Conservation (phyloP, 192 early-diverging fungal genomes). For the Fimicolochytrium jonesii region DNA sequence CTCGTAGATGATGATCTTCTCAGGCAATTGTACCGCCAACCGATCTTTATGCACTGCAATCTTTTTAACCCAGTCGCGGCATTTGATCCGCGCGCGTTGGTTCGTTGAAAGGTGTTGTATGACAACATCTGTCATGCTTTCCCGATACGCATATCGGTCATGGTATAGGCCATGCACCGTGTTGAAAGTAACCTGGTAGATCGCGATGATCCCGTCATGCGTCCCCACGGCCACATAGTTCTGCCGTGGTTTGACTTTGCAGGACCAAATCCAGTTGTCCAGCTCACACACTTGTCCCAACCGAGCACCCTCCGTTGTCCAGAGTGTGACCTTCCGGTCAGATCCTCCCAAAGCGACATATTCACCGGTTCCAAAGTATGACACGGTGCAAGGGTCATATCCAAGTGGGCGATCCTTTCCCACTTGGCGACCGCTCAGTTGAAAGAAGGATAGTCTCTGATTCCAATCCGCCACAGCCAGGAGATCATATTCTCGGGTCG, state of each 20-base stretch:
- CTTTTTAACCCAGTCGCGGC: slow-evolving; percentile 59
- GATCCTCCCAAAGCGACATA: slow-evolving; percentile 52
- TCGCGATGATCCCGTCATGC: slow-evolving; percentile 49
- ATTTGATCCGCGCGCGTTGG: slow-evolving; percentile 52
- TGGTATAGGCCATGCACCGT: slow-evolving; percentile 57
- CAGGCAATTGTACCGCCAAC: slow-evolving; percentile 56
- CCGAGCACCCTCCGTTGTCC: slow-evolving; percentile 51
- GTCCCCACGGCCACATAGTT: slow-evolving; percentile 52
- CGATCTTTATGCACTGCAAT: slow-evolving; percentile 52
- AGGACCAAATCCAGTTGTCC: slow-evolving; percentile 52
- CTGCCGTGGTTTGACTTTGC: slow-evolving; percentile 41
- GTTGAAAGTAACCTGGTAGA: slow-evolving; percentile 51
- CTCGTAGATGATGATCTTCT: slow-evolving; percentile 56
- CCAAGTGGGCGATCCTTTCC: slow-evolving; percentile 54
- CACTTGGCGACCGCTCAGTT: slow-evolving; percentile 48
- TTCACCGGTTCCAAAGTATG: slow-evolving; percentile 46
- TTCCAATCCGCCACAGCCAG: slow-evolving; percentile 57
- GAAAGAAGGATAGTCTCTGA: slow-evolving; percentile 52
- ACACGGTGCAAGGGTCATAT: slow-evolving; percentile 46
- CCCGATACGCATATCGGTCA: slow-evolving; percentile 54
- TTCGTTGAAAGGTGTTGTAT: slow-evolving; percentile 51
- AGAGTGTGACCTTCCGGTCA: slow-evolving; percentile 51
- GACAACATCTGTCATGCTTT: slow-evolving; percentile 62
- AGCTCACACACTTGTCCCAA: slow-evolving; percentile 44
- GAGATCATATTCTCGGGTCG: slow-evolving; percentile 38